Evolutionary conservation across 2,329 filamentous ascomycete genomes (phyloP), one percentile per base, ranked within the genome.

Genomic region (Pseudocercospora eumusae): DNA sequence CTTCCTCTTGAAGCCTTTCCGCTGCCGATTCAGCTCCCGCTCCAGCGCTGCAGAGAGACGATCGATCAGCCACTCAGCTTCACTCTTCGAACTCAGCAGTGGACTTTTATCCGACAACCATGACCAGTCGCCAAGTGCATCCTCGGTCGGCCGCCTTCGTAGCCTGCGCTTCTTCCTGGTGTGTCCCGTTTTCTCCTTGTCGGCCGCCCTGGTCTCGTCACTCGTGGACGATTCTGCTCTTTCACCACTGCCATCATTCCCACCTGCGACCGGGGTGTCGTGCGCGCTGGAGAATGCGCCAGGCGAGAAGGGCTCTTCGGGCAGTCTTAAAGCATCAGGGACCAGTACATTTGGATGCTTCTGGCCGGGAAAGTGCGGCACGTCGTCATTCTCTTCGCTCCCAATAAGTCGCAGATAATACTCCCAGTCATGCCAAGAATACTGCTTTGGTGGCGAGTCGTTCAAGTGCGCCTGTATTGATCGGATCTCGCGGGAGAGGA

Each of bases 41-140:
- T 83, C 80, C 40, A 93, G 77, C 62, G 77, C 82, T 56, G 80
- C 79, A 63, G 83, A 83, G 56, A 92, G 74, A 63, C 84, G 81
- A 63, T 91, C 86, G 44, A 92, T 74, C 36, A 92, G 85, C 89
- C 89, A 92, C 71, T 91, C 85, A 13, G 85, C 83, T 76, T 92
- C 89, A 60, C 84, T 84, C 70, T 86, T 83, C 53, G 82, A 82
- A 2, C 87, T 84, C 84, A 91, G 88, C 11, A 92, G 78, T 3
- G 89, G 89, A 66, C 86, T 90, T 13, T 84, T 78, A 52, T 85
- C 81, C 0, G 87, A 88, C 1, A 92, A 82, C 90, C 90, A 93
- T 33, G 87, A 90, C 89, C 89, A 92, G 64, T 81, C 75, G 31
- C 52, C 28, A 10, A 66, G 59, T 2, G 67, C 55, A 52, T 70